Evolutionary conservation across 2,329 filamentous ascomycete genomes (phyloP).

Genomic region (Aspergillus caelatus): DNA sequence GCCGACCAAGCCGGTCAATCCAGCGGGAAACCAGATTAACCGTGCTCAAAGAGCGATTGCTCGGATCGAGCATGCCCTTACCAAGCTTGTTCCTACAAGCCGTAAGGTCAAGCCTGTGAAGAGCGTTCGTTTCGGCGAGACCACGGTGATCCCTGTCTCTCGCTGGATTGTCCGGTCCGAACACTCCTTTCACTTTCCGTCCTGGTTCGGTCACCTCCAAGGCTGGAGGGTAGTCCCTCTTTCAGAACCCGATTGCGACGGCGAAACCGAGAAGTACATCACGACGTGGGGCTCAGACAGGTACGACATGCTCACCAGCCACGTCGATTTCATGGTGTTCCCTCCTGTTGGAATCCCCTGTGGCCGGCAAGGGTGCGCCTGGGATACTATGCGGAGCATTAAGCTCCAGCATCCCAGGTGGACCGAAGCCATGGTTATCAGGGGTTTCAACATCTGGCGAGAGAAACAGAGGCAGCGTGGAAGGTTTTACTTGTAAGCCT

Average conservation of each 20-base stretch:
- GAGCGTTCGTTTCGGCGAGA: constrained; percentile 29
- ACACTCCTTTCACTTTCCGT: constrained; percentile 19
- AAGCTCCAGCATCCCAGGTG: constrained; percentile 4
- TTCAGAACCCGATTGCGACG: constrained; percentile 16
- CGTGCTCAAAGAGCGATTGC: constrained; percentile 18
- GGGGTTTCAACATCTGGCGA: background rate
- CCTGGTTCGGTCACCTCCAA: constrained; percentile 16
- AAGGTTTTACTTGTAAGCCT: constrained; percentile 9
- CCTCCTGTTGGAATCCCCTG: constrained; percentile 3
- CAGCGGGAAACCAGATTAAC: background rate
- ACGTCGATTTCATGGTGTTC: too few species aligned
- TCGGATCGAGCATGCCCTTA: background rate
- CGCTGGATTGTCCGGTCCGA: constrained; percentile 31
- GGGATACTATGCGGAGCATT: constrained; percentile 10
- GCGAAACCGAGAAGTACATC: constrained; percentile 13
- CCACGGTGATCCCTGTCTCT: constrained; percentile 24
- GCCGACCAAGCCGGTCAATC: background rate
- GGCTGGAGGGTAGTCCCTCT: constrained; percentile 19
- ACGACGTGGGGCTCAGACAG: constrained; percentile 18
- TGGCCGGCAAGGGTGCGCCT: constrained; percentile 8
- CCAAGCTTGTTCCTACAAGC: background rate
- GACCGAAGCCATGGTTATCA: constrained; percentile 6
- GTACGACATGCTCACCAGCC: constrained; percentile 11
- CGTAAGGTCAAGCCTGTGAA: background rate
- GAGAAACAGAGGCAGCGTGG: constrained; percentile 6